Evolutionary conservation across 495 filamentous ascomycete species (phyloP), one percentile per base, ranked within the genome.

Genomic region (Penicillium fimorum): DNA sequence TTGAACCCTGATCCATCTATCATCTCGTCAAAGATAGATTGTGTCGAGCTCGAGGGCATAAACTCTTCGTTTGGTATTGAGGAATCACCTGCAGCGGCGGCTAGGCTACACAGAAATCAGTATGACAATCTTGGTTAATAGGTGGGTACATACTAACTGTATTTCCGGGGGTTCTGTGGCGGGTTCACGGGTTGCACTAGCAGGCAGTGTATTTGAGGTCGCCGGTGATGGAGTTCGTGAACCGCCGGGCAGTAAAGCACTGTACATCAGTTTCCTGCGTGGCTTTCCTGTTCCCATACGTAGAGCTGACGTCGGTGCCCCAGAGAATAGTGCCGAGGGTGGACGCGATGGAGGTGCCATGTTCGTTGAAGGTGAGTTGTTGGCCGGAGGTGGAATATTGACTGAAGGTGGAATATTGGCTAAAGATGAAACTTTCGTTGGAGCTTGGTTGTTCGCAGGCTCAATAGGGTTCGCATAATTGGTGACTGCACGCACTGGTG

Each of bases 251-350:
- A 76, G 50, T 10, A 81, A 57, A 50, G 76, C 76, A 48, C 66
- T 67, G 51, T 79, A 80, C 69, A 81, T 76, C 20, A 81, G 47
- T 47, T 81, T 81, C n/a, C 57, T 72, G 15, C 77, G 70, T 12
- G 76, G 77, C 46, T 71, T 76, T 25, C 64, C 61, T 6, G 48
- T 63, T 7, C 58, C 61, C 27, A 81, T 62, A 7, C 71, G 74
- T 45, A 80, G 58, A 10, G 65, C 54, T 17, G 69, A 68, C 10
- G 57, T 51, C 0, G 62, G 57, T 22, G 30, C 25, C 3, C 55
- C 50, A n/a, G 54, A 38, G 10, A 41, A 17, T 1, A 32, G 13
- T 12, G 18, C 20, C 0, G 30, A 20, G n/a, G 47, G 41, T 45
- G 56, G 33, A 25, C 40, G 56, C 13, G 58, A 52, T 1, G 24